phyloP scores from a whole-genome alignment of 2,329 filamentous ascomycete genomes.

The Akanthomyces lecanii region DNA sequence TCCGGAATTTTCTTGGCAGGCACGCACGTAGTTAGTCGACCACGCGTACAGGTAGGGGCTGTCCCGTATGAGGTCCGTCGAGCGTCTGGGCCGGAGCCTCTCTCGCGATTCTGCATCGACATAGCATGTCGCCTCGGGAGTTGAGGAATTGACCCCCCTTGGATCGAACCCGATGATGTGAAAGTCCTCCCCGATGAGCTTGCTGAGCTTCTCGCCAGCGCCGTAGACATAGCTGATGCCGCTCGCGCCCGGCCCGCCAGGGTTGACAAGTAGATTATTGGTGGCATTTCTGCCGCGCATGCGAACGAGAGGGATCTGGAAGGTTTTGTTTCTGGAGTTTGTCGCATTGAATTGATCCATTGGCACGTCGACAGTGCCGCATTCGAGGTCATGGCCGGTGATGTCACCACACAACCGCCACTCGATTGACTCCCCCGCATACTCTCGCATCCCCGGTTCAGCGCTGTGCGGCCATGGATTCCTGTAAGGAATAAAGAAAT shows the following conservation, averaged over 20 bases:
- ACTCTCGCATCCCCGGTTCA: not conserved
- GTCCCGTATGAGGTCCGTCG: constrained; percentile 28
- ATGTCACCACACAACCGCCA: constrained; percentile 39
- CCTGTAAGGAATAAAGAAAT: not conserved
- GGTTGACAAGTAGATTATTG: constrained; percentile 42
- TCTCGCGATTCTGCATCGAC: constrained; percentile 31
- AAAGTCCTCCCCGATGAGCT: constrained; percentile 38
- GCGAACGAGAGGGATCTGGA: constrained; percentile 42
- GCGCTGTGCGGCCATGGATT: not conserved
- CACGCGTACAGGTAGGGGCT: constrained; percentile 38
- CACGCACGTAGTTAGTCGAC: constrained; percentile 37
- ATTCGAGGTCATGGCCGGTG: constrained; percentile 37
- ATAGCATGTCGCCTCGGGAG: constrained; percentile 36
- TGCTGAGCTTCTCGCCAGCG: constrained; percentile 32
- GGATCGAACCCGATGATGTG: constrained; percentile 46
- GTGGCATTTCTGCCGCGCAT: constrained; percentile 40
- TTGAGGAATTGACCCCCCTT: constrained; percentile 36
- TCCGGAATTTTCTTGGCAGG: constrained; percentile 42
- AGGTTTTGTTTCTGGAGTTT: constrained; percentile 34
- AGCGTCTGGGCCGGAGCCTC: constrained; percentile 23
- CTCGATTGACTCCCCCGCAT: constrained; percentile 33
- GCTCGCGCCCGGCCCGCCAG: constrained; percentile 45
- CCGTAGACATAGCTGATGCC: constrained; percentile 36
- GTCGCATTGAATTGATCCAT: constrained; percentile 41
- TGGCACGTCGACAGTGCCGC: constrained; percentile 40